Evolutionary conservation across 2,329 filamentous ascomycete genomes (phyloP).

Genomic region (Fusarium verticillioides): DNA sequence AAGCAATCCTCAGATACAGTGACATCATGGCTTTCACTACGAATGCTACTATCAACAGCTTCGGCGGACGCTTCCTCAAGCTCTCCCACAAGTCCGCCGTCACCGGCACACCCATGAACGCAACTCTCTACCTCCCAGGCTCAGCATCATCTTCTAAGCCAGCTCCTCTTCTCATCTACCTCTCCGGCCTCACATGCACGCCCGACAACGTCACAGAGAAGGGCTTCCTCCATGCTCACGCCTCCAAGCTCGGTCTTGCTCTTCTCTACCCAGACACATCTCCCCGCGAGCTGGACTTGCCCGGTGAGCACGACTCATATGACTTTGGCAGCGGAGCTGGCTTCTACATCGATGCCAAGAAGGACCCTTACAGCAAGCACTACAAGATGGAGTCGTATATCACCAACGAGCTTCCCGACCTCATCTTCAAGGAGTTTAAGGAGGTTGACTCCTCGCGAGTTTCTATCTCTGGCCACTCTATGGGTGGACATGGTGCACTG

Average conservation of each 20-base stretch:
- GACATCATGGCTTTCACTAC: slow-evolving; percentile 84
- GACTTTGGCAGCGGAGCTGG: slow-evolving; percentile 94
- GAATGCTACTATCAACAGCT: slow-evolving; percentile 88
- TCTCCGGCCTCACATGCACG: slow-evolving; percentile 94
- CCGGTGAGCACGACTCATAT: slow-evolving; percentile 86
- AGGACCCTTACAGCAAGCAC: slow-evolving; percentile 76
- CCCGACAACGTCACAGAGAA: slow-evolving; percentile 86
- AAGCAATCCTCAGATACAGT: background rate
- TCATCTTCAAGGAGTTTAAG: slow-evolving; percentile 78
- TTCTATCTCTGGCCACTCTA: slow-evolving; percentile 92
- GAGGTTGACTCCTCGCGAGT: slow-evolving; percentile 76
- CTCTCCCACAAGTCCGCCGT: slow-evolving; percentile 83
- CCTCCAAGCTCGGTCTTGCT: slow-evolving; percentile 85
- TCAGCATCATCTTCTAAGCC: slow-evolving; percentile 64
- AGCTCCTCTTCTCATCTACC: slow-evolving; percentile 89
- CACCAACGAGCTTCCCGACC: slow-evolving; percentile 82
- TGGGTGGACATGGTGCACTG: slow-evolving; percentile 96
- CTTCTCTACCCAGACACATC: slow-evolving; percentile 95
- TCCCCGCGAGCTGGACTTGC: slow-evolving; percentile 82
- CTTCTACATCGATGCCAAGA: slow-evolving; percentile 92
- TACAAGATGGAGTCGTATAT: slow-evolving; percentile 98
- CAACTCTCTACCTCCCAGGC: slow-evolving; percentile 92
- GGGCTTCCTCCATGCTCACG: slow-evolving; percentile 91
- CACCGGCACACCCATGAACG: slow-evolving; percentile 88
- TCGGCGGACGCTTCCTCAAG: slow-evolving; percentile 95